Evolutionary conservation across 202 grass and related monocot genomes (phyloP).

Genomic region (Dendrocalamus latiflorus): DNA sequence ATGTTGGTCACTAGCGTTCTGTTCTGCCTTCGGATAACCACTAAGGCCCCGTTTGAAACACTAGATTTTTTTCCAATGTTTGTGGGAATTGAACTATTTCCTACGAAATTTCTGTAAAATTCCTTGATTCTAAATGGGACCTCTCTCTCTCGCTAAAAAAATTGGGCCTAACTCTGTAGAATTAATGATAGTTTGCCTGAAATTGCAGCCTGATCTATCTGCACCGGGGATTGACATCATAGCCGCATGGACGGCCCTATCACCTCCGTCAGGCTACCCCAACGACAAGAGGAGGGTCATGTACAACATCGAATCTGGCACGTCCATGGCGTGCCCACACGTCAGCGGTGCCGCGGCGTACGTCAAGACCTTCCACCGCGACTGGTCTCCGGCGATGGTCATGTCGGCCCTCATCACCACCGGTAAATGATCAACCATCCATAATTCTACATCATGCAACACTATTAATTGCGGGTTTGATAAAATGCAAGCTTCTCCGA

Average conservation of each 20-base stretch:
- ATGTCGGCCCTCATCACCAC: constrained; percentile 52
- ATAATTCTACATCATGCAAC: neutral
- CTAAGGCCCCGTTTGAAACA: too few species aligned
- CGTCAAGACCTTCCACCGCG: constrained; percentile 45
- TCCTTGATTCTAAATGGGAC: too few species aligned
- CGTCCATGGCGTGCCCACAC: constrained; percentile 69
- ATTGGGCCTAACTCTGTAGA: too few species aligned
- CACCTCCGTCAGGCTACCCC: neutral
- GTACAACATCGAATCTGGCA: constrained; percentile 40
- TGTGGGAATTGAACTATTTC: too few species aligned
- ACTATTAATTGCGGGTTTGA: too few species aligned
- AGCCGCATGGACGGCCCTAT: constrained; percentile 15
- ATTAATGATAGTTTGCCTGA: too few species aligned
- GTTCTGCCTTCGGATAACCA: too few species aligned
- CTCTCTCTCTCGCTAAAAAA: too few species aligned
- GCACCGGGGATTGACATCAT: constrained; percentile 41
- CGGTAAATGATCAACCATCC: neutral
- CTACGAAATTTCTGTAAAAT: too few species aligned
- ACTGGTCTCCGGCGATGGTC: constrained; percentile 44
- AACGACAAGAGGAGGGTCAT: neutral
- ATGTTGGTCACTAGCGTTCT: too few species aligned
- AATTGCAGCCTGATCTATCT: constrained; percentile 37
- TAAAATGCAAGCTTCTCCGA: constrained; percentile 26
- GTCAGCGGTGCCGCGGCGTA: constrained; percentile 31
- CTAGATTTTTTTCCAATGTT: too few species aligned